Percentiles rank a stretch among this genome's conserved stretches.
Conservation (phyloP, 2,329 filamentous ascomycete genomes). For the Zymoseptoria passerinii region DNA sequence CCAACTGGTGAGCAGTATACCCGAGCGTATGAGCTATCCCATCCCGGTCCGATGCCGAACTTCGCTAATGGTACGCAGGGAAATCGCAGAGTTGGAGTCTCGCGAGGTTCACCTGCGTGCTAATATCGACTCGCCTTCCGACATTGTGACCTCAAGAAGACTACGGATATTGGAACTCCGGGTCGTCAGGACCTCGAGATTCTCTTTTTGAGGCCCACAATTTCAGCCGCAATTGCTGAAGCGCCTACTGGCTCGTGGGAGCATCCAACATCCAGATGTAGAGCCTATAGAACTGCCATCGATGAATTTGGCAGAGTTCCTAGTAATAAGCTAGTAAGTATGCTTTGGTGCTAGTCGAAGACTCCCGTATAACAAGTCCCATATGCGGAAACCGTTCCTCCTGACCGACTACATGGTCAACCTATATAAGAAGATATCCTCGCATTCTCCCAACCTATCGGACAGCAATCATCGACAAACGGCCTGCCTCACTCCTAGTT, state of each 20-base stretch:
- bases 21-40: constrained; percentile 4
- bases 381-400: constrained; percentile 10
- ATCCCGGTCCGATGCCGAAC: no score
- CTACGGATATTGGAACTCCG: constrained; percentile 4
- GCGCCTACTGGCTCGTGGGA: constrained; percentile 2
- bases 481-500: constrained; percentile 33
- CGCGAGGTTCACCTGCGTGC: constrained; percentile 7
- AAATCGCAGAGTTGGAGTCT: constrained; percentile 9
- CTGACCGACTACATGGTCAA: constrained; percentile 2
- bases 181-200: constrained; percentile 7
- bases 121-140: not conserved
- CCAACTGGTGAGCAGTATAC: constrained; percentile 10
- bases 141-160: not conserved
- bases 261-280: constrained; percentile 5
- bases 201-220: constrained; percentile 4
- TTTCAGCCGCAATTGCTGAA: constrained; percentile 4
- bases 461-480: constrained; percentile 31
- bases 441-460: constrained; percentile 25
- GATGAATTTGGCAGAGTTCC: not conserved
- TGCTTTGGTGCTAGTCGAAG: no score
- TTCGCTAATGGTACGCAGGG: not conserved
- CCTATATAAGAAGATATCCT: constrained; percentile 7
- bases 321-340: constrained; percentile 3
- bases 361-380: constrained; percentile 3
- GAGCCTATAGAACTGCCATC: constrained; percentile 5